Percentiles rank a stretch among this genome's conserved stretches.
Evolutionary conservation across 75 land plant genomes (phyloP).

Genomic region (Sequoia sempervirens): DNA sequence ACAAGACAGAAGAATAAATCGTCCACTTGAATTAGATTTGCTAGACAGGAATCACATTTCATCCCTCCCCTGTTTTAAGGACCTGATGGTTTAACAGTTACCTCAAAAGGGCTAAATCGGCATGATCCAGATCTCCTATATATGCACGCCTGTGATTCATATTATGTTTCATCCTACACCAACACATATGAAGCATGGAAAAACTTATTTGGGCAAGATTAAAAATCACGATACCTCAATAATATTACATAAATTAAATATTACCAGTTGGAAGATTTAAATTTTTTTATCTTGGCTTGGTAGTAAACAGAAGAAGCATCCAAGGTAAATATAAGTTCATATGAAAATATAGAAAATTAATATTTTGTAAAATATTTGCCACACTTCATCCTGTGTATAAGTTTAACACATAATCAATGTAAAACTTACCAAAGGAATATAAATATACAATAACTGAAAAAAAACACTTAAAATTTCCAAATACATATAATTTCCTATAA

Average conservation of each 20-base stretch:
- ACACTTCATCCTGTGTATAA: not conserved
- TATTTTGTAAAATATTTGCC: not conserved
- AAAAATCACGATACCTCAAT: conserved; percentile 6
- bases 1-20: not conserved
- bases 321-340: not conserved
- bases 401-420: not conserved
- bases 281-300: not conserved
- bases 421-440: not conserved
- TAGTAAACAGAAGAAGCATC: not conserved
- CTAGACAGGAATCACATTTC: conserved; percentile 4
- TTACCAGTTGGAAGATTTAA: not conserved
- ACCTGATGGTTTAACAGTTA: conserved; percentile 32
- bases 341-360: not conserved
- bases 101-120: conserved; percentile 35
- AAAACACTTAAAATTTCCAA: not conserved
- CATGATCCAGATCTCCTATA: conserved; percentile 38
- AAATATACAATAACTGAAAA: not conserved
- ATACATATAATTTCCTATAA: not conserved
- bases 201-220: conserved; percentile 9
- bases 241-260: not conserved
- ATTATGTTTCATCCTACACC: conserved; percentile 30
- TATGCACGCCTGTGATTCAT: conserved; percentile 28
- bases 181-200: conserved; percentile 25
- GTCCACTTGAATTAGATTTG: conserved; percentile 10
- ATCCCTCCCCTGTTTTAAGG: not conserved